These are phyloP conservation scores for Aspergillus persii DNA, from an alignment of 2,329 filamentous ascomycete species.

Conservation along the genomic window DNA sequence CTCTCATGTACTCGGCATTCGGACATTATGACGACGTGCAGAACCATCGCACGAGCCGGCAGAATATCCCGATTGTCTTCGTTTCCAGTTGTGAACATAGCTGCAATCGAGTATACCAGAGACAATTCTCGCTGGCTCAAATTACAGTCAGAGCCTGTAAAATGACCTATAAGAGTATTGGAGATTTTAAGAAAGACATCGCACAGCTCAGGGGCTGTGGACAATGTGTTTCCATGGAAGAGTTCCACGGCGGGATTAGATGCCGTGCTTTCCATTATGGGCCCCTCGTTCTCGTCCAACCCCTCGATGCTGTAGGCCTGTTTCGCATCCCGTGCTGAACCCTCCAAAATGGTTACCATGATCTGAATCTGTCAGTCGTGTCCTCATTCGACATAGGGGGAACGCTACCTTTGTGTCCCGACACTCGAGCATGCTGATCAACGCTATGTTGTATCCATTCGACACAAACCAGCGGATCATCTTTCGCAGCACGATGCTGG, in stretches of 20 bases:
- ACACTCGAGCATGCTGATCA: conserved; percentile 64
- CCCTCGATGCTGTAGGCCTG: conserved; percentile 36
- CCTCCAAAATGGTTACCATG: conserved; percentile 21
- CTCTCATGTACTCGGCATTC: background rate
- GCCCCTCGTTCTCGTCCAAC: no score
- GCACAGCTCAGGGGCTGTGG: background rate
- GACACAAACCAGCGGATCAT: conserved; percentile 57
- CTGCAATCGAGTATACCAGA: background rate
- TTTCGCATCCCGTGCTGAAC: conserved; percentile 1
- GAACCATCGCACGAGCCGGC: background rate
- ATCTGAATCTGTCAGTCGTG: conserved; percentile 8
- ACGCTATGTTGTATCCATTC: conserved; percentile 59
- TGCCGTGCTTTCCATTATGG: no score
- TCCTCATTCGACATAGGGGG: background rate
- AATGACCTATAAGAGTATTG: background rate
- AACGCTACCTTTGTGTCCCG: conserved; percentile 59
- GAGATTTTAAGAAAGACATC: background rate
- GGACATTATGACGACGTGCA: background rate
- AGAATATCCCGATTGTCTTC: background rate
- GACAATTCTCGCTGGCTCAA: background rate
- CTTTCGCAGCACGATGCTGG: conserved; percentile 37
- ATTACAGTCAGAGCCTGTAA: background rate
- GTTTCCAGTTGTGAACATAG: background rate
- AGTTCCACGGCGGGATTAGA: no score
- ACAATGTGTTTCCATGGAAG: no score